A percentile compares a stretch with the other conserved stretches of the same genome.
These are phyloP conservation scores for Trichoderma citrinoviride DNA, from an alignment of 2,329 filamentous ascomycete species.

Conservation along the genomic window DNA sequence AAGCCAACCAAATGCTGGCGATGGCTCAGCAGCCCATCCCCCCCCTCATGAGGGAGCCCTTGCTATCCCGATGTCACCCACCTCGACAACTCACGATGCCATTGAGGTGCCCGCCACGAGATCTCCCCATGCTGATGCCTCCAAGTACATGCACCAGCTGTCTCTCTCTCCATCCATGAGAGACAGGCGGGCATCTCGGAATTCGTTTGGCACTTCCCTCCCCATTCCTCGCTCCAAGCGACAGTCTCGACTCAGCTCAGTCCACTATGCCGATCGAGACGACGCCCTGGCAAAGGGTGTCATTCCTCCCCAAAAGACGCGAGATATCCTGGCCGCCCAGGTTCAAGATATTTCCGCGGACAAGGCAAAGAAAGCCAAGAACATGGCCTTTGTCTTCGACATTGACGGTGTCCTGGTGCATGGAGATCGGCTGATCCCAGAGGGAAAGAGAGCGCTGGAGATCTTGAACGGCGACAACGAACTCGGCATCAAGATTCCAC, in stretches of 20 bases:
- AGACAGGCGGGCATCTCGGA: background rate
- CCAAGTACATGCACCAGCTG: slow-evolving; percentile 13
- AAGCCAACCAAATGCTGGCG: background rate
- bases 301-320: background rate
- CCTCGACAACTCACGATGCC: background rate
- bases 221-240: slow-evolving; percentile 11
- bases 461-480: slow-evolving; percentile 15
- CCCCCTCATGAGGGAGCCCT: background rate
- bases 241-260: slow-evolving; percentile 15
- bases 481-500: slow-evolving; percentile 11
- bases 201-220: slow-evolving; percentile 9
- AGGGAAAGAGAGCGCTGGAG: slow-evolving; percentile 13
- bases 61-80: slow-evolving; percentile 13
- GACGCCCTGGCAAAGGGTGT: background rate
- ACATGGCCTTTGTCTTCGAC: slow-evolving; percentile 16
- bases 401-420: slow-evolving; percentile 14
- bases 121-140: slow-evolving; percentile 14
- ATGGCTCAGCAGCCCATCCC: background rate
- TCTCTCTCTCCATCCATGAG: slow-evolving; percentile 14
- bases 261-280: slow-evolving; percentile 9
- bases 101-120: slow-evolving; percentile 11
- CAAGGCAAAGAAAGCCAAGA: slow-evolving; percentile 14
- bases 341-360: slow-evolving; percentile 12
- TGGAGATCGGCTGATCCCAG: slow-evolving; percentile 1
- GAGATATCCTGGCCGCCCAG: slow-evolving; percentile 10